Percentiles rank a stretch among this genome's conserved stretches.
Conservation (phyloP, 83 land plant species). For the Picea abies region DNA sequence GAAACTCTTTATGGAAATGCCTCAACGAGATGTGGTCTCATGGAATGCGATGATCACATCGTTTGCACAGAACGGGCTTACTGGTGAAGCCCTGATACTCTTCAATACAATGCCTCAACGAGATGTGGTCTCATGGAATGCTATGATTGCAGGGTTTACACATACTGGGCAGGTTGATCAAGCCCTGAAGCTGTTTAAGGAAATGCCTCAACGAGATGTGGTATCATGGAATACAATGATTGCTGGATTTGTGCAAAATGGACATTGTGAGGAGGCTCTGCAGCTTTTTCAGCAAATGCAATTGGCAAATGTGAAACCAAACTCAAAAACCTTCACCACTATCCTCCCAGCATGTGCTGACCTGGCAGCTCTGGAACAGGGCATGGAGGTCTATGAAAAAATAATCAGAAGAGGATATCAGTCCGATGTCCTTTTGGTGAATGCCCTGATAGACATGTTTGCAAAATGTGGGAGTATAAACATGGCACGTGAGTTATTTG, state of each 20-base stretch:
- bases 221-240: constrained; percentile 73
- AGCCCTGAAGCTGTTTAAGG: constrained; percentile 28
- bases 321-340: constrained; percentile 42
- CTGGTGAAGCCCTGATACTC: constrained; percentile 27
- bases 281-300: constrained; percentile 53
- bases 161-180: no score
- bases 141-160: no score
- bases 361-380: constrained; percentile 50
- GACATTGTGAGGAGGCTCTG: constrained; percentile 51
- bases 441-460: constrained; percentile 59
- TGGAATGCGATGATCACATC: constrained; percentile 47
- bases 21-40: constrained; percentile 31
- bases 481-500: not conserved
- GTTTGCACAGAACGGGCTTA: constrained; percentile 35
- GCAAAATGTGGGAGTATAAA: constrained; percentile 51
- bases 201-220: constrained; percentile 39
- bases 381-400: constrained; percentile 64
- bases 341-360: constrained; percentile 68
- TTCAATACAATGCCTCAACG: constrained; percentile 33
- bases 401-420: constrained; percentile 49
- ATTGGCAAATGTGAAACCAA: constrained; percentile 38
- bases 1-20: not conserved
- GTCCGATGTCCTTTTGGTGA: constrained; percentile 48
- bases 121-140: no score
- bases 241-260: constrained; percentile 52